Base-by-base conservation (phyloP, 1,284 basidiomycete species). In the Naganishia sp. region DNA sequence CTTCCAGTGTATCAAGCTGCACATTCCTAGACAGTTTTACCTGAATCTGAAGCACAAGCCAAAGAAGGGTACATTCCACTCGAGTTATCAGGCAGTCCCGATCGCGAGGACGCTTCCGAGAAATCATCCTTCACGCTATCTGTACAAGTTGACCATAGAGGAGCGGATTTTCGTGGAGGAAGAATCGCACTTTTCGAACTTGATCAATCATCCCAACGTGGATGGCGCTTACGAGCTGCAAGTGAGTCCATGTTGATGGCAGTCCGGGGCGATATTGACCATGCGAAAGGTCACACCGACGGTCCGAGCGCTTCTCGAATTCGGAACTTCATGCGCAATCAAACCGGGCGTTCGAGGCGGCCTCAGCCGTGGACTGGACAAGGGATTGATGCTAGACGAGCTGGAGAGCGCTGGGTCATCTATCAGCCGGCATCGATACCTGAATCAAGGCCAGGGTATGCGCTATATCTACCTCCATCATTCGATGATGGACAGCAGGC, bases 211-310 rank as follows among this genome's bases (percentile, higher is more conserved):
- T 73, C 91, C 94, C 0, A 94, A 92, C 74, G 92, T 98, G 9
- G 94, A 98, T 71, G 94, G 93, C 1, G 90, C 97, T 1, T 99
- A 90, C 74, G 96, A 99, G 80, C 84, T 90, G 45, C 92, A 98
- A 83, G 90, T 90, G 70, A 65, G 69, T 79, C 10, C 52, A 17
- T 32, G 3, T 35, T 21, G 23, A 23, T 18, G 17, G 28, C 10
- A 5, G 7, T 46, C 3, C 18, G 9, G 25, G 43, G n/a, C 17
- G 11, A 17, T n/a, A 41, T 6, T 46, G 17, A 46, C 45, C 11
- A 3, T 15, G 45, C 42, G 54, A 28, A 70, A 92, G 90, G 84
- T 99, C 13, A 93, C 96, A 1, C 84, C 96, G 13, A 81, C 90
- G 49, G 84, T 91, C 65, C 89, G 96, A 35, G 92, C 89, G 3